Evolutionary conservation across 768 basidiomycete genomes (phyloP).

Genomic region (Sutorius australiensis): DNA sequence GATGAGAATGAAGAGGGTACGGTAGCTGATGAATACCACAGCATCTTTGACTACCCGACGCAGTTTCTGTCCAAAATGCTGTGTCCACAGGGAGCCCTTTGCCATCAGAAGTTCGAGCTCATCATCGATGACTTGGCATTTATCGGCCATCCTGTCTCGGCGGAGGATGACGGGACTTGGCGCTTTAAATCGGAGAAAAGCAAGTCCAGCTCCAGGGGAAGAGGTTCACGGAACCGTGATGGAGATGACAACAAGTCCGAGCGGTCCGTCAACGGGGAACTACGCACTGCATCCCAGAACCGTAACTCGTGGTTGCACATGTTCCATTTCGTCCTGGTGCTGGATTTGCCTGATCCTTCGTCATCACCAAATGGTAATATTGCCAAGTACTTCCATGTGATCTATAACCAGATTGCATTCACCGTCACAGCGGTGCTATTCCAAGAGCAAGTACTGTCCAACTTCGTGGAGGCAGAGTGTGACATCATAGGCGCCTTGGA

Average conservation of each 20-base stretch:
- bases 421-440: constrained; percentile 89
- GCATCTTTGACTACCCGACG: constrained; percentile 74
- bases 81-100: constrained; percentile 73
- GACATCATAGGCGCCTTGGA: constrained; percentile 65
- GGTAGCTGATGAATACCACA: constrained; percentile 52
- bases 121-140: constrained; percentile 89
- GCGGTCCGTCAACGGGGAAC: constrained; percentile 35
- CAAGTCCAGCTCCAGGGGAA: constrained; percentile 49
- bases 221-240: constrained; percentile 49
- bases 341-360: constrained; percentile 88
- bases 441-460: constrained; percentile 82
- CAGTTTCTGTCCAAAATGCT: constrained; percentile 80
- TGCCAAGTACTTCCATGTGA: constrained; percentile 74
- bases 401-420: constrained; percentile 88
- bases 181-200: constrained; percentile 62
- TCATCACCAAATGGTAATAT: constrained; percentile 77
- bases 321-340: constrained; percentile 83
- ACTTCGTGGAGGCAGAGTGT: constrained; percentile 83
- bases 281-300: constrained; percentile 19
- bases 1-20: constrained; percentile 33
- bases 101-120: constrained; percentile 93
- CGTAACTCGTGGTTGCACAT: constrained; percentile 58
- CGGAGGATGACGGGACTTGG: constrained; percentile 71
- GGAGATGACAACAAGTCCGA: constrained; percentile 33
- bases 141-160: constrained; percentile 91